Conservation (phyloP, 148 eudicot genomes). For the Rhododendron ovatum region DNA sequence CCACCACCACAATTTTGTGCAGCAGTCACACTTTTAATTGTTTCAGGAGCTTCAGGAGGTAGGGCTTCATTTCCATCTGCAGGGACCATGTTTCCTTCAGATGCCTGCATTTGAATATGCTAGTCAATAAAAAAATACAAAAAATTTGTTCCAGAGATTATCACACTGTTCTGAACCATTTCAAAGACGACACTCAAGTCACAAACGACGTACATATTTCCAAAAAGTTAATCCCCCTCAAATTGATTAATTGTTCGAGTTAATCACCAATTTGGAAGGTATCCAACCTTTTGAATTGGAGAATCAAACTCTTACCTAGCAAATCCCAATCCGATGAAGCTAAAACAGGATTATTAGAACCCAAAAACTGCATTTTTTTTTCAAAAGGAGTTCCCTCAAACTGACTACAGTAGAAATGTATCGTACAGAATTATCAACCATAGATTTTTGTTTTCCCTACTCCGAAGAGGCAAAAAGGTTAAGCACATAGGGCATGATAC, state of each 20-base stretch:
- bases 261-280: not conserved
- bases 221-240: not conserved
- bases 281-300: not conserved
- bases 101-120: constrained; percentile 38
- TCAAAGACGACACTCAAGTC: not conserved
- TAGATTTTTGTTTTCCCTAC: not conserved
- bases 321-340: not conserved
- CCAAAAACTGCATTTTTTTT: not conserved
- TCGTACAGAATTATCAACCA: not conserved
- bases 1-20: constrained; percentile 17
- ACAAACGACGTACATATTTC: not conserved
- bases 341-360: not conserved
- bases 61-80: constrained; percentile 40
- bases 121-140: not conserved
- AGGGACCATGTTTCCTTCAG: constrained; percentile 26
- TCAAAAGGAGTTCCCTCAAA: not conserved
- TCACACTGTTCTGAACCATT: not conserved
- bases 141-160: not conserved
- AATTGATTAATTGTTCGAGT: not conserved
- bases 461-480: not conserved
- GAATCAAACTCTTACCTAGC: not conserved
- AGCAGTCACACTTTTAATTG: constrained; percentile 15
- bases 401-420: not conserved
- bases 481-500: not conserved
- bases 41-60: constrained; percentile 15